Evolutionary conservation across 2,329 filamentous ascomycete species (phyloP).

Genomic region (Hypoxylon sp.): DNA sequence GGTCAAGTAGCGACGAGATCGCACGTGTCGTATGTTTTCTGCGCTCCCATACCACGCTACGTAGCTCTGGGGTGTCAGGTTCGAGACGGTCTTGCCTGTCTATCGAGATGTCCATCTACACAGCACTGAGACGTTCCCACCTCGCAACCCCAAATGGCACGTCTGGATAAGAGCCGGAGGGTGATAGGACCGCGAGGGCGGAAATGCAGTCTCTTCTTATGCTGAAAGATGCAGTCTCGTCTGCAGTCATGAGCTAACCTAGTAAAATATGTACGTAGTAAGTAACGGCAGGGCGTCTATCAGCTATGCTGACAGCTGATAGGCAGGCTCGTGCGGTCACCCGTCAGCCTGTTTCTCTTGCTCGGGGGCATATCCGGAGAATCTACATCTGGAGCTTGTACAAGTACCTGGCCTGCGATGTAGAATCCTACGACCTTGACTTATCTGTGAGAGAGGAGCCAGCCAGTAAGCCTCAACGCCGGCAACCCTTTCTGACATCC

Average conservation of each 20-base stretch:
- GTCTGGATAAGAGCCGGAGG: conserved; percentile 16
- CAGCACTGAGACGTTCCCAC: no score
- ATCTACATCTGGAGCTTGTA: conserved; percentile 13
- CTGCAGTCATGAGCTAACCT: conserved; percentile 23
- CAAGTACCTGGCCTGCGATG: conserved; percentile 7
- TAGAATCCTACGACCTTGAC: conserved; percentile 5
- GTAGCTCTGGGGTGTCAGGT: not conserved
- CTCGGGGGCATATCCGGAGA: conserved; percentile 31
- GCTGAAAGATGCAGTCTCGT: conserved; percentile 18
- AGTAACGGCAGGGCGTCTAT: conserved; percentile 22
- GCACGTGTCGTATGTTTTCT: conserved; percentile 21
- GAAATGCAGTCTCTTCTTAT: conserved; percentile 15
- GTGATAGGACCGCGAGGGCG: conserved; percentile 9
- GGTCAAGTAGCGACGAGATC: conserved; percentile 2
- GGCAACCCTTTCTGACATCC: conserved; percentile 13
- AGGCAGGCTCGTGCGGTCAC: conserved; percentile 23
- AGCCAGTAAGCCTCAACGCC: conserved; percentile 31
- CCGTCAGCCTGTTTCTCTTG: conserved; percentile 14
- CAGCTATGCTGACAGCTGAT: conserved; percentile 20
- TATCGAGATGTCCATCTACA: no score
- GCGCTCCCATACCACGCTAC: conserved; percentile 10
- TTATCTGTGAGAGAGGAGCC: conserved; percentile 15
- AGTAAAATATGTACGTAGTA: conserved; percentile 25
- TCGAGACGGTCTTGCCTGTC: not conserved
- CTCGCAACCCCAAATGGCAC: not conserved